These are phyloP conservation scores for Diaporthe citrichinensis DNA, from an alignment of 2,329 filamentous ascomycete species.

Conservation along the genomic window DNA sequence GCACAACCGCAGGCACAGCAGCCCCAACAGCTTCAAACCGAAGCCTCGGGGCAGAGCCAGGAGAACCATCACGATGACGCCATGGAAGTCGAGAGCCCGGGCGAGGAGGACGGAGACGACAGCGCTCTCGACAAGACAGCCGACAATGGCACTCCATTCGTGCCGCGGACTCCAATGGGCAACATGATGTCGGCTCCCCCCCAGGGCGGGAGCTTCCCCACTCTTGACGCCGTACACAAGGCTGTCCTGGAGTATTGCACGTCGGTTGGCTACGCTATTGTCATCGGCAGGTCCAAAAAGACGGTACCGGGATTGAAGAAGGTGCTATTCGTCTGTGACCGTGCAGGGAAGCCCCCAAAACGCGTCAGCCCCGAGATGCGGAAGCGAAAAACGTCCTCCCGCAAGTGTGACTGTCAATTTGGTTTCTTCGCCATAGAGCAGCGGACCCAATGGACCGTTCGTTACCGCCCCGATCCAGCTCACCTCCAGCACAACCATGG, in stretches of 20 bases:
- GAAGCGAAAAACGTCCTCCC: slow-evolving; percentile 76
- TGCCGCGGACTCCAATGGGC: slow-evolving; percentile 69
- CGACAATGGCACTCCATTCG: slow-evolving; percentile 62
- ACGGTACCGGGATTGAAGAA: slow-evolving; percentile 77
- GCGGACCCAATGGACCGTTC: slow-evolving; percentile 76
- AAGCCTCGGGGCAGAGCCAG: slow-evolving; percentile 50
- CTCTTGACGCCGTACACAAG: slow-evolving; percentile 75
- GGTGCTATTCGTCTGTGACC: slow-evolving; percentile 76
- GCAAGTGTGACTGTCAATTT: slow-evolving; percentile 78
- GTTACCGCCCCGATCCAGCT: slow-evolving; percentile 71
- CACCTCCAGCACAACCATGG: slow-evolving; percentile 76
- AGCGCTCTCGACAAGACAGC: slow-evolving; percentile 63
- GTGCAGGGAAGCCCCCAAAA: slow-evolving; percentile 73
- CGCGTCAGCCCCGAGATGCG: slow-evolving; percentile 75
- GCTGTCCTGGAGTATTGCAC: slow-evolving; percentile 76
- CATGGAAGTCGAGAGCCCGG: slow-evolving; percentile 67
- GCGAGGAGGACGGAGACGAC: slow-evolving; percentile 62
- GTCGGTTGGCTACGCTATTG: slow-evolving; percentile 76
- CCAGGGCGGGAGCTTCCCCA: slow-evolving; percentile 74
- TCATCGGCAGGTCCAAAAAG: slow-evolving; percentile 78
- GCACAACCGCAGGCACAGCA: slow-evolving; percentile 41
- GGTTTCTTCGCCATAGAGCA: slow-evolving; percentile 80
- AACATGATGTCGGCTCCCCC: slow-evolving; percentile 74
- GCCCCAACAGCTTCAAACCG: slow-evolving; percentile 46
- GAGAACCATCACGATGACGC: slow-evolving; percentile 62